These are phyloP conservation scores for Eruca vesicaria DNA, from an alignment of 441 rosid genomes.

Conservation along the genomic window DNA sequence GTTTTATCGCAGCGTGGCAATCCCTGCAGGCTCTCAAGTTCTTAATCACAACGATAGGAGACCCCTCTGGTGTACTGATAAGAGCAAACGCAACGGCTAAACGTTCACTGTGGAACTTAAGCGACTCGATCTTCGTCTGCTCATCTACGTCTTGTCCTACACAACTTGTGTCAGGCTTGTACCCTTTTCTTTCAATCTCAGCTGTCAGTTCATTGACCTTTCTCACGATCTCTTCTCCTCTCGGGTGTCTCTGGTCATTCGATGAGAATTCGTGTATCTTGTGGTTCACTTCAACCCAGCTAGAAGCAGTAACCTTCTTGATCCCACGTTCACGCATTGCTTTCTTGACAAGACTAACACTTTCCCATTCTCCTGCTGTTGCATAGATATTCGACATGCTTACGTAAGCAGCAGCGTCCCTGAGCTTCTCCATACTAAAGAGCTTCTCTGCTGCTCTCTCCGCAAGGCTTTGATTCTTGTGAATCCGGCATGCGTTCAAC, in stretches of 20 bases:
- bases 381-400: slow-evolving; percentile 83
- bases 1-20: slow-evolving; percentile 76
- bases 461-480: slow-evolving; percentile 67
- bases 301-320: slow-evolving; percentile 62
- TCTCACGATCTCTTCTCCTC: slow-evolving; percentile 45
- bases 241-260: slow-evolving; percentile 61
- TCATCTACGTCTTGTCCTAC: slow-evolving; percentile 68
- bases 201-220: slow-evolving; percentile 51
- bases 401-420: slow-evolving; percentile 77
- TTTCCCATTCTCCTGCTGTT: slow-evolving; percentile 66
- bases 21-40: slow-evolving; percentile 77
- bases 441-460: slow-evolving; percentile 64
- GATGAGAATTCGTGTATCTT: slow-evolving; percentile 61
- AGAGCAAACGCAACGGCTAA: slow-evolving; percentile 75
- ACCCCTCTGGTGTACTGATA: slow-evolving; percentile 69
- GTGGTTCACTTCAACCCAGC: slow-evolving; percentile 82
- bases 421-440: slow-evolving; percentile 61
- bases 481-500: slow-evolving; percentile 82
- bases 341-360: slow-evolving; percentile 60
- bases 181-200: slow-evolving; percentile 63
- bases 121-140: slow-evolving; percentile 59
- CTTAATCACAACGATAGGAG: slow-evolving; percentile 68
- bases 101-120: slow-evolving; percentile 75
- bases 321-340: slow-evolving; percentile 80
- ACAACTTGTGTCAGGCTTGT: slow-evolving; percentile 70